Conservation (phyloP, 2,329 filamentous ascomycete species). For the Trichoderma gracile region DNA sequence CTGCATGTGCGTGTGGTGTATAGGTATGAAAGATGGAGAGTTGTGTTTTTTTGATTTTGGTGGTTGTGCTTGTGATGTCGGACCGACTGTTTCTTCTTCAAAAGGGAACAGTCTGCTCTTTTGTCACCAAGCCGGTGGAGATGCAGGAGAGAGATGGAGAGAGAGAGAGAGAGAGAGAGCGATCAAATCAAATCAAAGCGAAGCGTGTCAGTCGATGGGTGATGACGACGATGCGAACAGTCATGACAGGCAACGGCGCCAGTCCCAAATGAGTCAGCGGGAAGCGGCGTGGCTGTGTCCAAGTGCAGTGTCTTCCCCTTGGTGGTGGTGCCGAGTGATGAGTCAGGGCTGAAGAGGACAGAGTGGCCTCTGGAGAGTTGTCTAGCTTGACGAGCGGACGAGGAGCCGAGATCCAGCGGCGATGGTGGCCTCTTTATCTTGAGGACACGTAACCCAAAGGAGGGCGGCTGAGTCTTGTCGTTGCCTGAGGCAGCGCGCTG, state of each 20-base stretch:
- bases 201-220: neutral
- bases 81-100: conserved; percentile 24
- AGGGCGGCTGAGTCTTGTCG: neutral
- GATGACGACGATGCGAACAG: conserved; percentile 20
- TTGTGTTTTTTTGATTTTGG: neutral
- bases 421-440: conserved; percentile 40
- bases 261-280: conserved; percentile 30
- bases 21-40: neutral
- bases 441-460: conserved; percentile 34
- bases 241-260: conserved; percentile 32
- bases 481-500: conserved; percentile 31
- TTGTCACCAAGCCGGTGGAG: conserved; percentile 16
- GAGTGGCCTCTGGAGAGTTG: conserved; percentile 28
- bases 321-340: conserved; percentile 13
- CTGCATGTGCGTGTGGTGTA: neutral
- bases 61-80: neutral
- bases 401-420: conserved; percentile 22
- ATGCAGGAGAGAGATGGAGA: neutral
- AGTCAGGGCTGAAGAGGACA: conserved; percentile 32
- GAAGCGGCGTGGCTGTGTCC: conserved; percentile 12
- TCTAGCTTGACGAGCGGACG: neutral
- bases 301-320: neutral
- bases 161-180: no score
- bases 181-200: neutral
- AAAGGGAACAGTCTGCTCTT: conserved; percentile 16